Conservation (phyloP, 148 eudicot genomes). For the Vaccinium macrocarpon region DNA sequence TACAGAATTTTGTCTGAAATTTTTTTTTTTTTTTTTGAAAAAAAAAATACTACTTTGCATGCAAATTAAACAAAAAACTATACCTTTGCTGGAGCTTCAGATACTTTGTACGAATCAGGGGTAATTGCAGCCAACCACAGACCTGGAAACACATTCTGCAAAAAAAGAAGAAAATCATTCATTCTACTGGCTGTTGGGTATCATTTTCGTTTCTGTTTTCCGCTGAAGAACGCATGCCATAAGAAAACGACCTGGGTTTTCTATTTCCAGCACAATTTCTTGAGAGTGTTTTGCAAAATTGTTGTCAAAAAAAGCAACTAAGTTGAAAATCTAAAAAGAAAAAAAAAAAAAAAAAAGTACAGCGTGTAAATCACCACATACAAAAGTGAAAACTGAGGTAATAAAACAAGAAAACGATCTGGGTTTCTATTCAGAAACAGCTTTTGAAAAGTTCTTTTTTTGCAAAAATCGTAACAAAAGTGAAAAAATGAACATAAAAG, state of each 20-base stretch:
- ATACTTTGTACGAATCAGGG: constrained; percentile 37
- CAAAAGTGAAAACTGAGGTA: too few relatives aligned
- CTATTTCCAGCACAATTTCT: too few relatives aligned
- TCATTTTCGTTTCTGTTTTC: not conserved
- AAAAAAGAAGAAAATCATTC: not conserved
- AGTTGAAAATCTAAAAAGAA: too few relatives aligned
- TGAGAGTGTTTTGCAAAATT: too few relatives aligned
- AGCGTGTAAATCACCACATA: too few relatives aligned
- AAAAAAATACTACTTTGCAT: too few relatives aligned
- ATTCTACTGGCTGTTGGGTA: not conserved
- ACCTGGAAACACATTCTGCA: constrained; percentile 43
- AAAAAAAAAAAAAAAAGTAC: too few relatives aligned
- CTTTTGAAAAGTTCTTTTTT: not conserved
- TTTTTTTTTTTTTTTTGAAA: too few relatives aligned
- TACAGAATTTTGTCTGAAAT: not conserved
- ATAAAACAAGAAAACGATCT: not conserved
- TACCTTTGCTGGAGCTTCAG: constrained; percentile 34
- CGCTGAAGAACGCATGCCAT: not conserved
- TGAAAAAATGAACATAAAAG: not conserved
- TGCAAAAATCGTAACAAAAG: not conserved
- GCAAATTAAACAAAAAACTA: not conserved
- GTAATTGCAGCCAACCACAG: constrained; percentile 30
- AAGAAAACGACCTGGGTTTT: not conserved
- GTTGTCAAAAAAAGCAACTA: too few relatives aligned
- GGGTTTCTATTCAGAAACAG: not conserved